These are phyloP conservation scores for Akanthomyces lecanii DNA, from an alignment of 2,329 filamentous ascomycete species.

Conservation along the genomic window DNA sequence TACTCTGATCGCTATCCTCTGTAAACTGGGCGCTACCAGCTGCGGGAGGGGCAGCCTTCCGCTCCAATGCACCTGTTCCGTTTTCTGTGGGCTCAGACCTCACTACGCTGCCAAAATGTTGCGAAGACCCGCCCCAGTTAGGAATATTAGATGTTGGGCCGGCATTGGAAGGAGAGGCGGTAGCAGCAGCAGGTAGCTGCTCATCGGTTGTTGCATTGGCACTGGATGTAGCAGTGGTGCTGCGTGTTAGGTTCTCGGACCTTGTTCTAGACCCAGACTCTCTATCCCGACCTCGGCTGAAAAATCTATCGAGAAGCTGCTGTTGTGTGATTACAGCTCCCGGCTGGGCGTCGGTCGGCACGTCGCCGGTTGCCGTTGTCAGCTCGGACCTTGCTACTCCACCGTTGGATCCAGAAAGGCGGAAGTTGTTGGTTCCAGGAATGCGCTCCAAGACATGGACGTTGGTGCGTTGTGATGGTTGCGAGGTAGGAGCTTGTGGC, in stretches of 20 bases:
- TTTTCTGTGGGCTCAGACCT: slow-evolving; percentile 13
- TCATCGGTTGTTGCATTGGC: not conserved
- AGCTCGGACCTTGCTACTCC: not conserved
- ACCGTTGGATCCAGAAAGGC: not conserved
- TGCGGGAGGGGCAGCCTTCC: slow-evolving; percentile 9
- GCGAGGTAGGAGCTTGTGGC: slow-evolving; percentile 26
- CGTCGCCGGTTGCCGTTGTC: not conserved
- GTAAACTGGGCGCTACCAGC: not conserved
- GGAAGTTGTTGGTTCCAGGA: slow-evolving; percentile 9
- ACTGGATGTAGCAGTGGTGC: not conserved
- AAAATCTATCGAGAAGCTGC: slow-evolving; percentile 2
- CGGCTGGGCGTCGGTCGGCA: not conserved
- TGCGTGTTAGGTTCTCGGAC: slow-evolving; percentile 4
- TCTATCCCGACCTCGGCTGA: slow-evolving; percentile 13
- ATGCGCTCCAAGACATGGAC: slow-evolving; percentile 8
- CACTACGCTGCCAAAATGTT: slow-evolving; percentile 39
- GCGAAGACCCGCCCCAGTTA: slow-evolving; percentile 48
- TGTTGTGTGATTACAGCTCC: slow-evolving; percentile 3
- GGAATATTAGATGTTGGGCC: slow-evolving; percentile 45
- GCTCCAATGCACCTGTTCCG: not conserved
- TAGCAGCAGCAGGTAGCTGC: slow-evolving; percentile 30
- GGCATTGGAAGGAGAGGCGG: slow-evolving; percentile 44
- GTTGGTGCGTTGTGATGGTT: slow-evolving; percentile 39
- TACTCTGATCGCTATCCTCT: not conserved
- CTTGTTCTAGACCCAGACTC: slow-evolving; percentile 12